Percentiles rank a stretch among this genome's conserved stretches.
Evolutionary conservation across 305 asterid species (phyloP).

Genomic region (Fraxinus platypoda): DNA sequence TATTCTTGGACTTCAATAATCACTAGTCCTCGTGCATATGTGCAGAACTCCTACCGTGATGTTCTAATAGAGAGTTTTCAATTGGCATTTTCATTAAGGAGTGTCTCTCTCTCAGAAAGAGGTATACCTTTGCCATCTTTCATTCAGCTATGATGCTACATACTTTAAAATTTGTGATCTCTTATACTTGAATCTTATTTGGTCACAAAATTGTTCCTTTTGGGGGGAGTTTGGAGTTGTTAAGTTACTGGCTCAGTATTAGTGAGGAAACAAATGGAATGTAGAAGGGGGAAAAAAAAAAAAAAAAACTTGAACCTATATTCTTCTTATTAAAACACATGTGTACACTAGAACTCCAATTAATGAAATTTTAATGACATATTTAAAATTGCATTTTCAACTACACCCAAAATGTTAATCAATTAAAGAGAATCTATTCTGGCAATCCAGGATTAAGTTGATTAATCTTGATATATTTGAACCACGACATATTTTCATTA

Average conservation of each 20-base stretch:
- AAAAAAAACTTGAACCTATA: background rate
- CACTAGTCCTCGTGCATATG: constrained; percentile 9
- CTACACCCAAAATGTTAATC: background rate
- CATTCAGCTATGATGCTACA: background rate
- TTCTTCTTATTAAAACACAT: background rate
- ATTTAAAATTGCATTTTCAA: background rate
- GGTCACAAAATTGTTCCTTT: background rate
- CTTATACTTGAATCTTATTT: background rate
- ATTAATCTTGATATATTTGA: background rate
- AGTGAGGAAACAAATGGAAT: background rate
- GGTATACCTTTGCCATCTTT: constrained; percentile 36
- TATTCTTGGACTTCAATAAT: constrained; percentile 2
- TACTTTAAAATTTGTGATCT: background rate
- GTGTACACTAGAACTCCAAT: background rate
- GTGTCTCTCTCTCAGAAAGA: constrained; percentile 53
- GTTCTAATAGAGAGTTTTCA: constrained; percentile 71
- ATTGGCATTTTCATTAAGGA: constrained; percentile 71
- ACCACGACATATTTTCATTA: background rate
- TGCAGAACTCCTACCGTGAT: constrained; percentile 73
- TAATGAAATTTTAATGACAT: background rate
- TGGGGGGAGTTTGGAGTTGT: background rate
- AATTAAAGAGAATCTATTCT: background rate
- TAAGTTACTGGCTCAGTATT: background rate
- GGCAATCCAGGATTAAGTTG: background rate
- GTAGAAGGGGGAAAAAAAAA: background rate